These are phyloP conservation scores for Termitomyces sp. DNA, from an alignment of 768 basidiomycete genomes.

Conservation along the genomic window DNA sequence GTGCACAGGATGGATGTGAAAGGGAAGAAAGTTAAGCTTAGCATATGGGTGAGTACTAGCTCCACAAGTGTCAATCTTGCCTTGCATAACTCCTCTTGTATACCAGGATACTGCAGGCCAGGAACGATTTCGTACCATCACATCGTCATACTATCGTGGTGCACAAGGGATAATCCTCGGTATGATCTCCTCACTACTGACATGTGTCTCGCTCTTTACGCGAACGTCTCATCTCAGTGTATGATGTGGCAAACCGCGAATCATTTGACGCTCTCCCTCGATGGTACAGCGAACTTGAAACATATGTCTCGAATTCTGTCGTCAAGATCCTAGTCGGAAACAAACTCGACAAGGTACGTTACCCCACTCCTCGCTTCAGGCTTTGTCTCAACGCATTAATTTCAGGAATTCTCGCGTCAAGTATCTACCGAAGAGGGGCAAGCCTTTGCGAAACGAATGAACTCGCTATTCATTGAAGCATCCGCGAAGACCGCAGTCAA, in stretches of 20 bases:
- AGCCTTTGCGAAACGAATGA: conserved; percentile 77
- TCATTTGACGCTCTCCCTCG: conserved; percentile 92
- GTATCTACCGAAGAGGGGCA: conserved; percentile 76
- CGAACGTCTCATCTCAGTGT: conserved; percentile 48
- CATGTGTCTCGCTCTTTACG: background rate
- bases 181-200: conserved; percentile 18
- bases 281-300: conserved; percentile 93
- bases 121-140: conserved; percentile 94
- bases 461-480: conserved; percentile 85
- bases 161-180: conserved; percentile 81
- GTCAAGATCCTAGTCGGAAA: conserved; percentile 94
- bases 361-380: too few relatives aligned
- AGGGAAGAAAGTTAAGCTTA: conserved; percentile 84
- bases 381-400: background rate
- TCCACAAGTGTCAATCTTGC: background rate
- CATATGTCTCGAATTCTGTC: conserved; percentile 80
- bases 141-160: conserved; percentile 90
- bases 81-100: background rate
- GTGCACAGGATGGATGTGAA: conserved; percentile 86
- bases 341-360: conserved; percentile 83
- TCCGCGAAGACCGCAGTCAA: conserved; percentile 88
- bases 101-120: conserved; percentile 92
- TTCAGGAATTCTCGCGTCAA: conserved; percentile 84
- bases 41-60: conserved; percentile 83
- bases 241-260: conserved; percentile 90